Base-by-base conservation (phyloP, 2,329 filamentous ascomycete species). In the Neurospora sp. region DNA sequence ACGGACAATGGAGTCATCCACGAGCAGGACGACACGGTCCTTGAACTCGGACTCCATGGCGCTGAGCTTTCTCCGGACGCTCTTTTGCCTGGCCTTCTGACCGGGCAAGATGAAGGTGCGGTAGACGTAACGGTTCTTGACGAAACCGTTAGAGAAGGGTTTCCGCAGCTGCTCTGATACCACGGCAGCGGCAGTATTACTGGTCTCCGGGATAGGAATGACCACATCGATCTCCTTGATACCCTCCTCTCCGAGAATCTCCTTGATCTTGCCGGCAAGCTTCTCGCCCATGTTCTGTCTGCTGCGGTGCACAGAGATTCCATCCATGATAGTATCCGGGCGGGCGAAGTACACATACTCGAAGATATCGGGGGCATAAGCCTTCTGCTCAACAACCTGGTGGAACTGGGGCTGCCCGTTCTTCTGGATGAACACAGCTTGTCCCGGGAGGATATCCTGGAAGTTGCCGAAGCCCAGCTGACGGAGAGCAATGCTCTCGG, bases 61-160 rank as follows among this genome's bases (percentile, higher is more conserved):
- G 71, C 92, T 95, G 46, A 98, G 85, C 82, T 98, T 98, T 67
- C 94, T 88, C 4, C 95, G 90, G 10, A 98, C 93, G 74, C 92
- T 91, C 81, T 95, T 95, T 76, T 96, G 88, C 4, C 94, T 86
- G 19, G 89, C 87, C 74, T 88, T 88, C 79, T 97, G 94, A 37
- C 91, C 91, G 1, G 94, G 83, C 71, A 81, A 91, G 73, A 78
- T 77, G 72, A 77, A 96, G 0, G 92, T 96, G 67, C 92, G 87
- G 84, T 92, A 93, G 71, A 96, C 91, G 78, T 96, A 96, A 68
- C 92, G 87, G 80, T 96, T 96, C 85, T 96, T 96, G 73, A 97
- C 89, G 75, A 97, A 95, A 2, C 89, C 93, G 77, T 92, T 91
- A 70, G 87, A 90, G 76, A 91, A 93, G 1, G 91, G 91, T 78